Conservation (phyloP, 257 asterid species). For the Lycium barbarum region DNA sequence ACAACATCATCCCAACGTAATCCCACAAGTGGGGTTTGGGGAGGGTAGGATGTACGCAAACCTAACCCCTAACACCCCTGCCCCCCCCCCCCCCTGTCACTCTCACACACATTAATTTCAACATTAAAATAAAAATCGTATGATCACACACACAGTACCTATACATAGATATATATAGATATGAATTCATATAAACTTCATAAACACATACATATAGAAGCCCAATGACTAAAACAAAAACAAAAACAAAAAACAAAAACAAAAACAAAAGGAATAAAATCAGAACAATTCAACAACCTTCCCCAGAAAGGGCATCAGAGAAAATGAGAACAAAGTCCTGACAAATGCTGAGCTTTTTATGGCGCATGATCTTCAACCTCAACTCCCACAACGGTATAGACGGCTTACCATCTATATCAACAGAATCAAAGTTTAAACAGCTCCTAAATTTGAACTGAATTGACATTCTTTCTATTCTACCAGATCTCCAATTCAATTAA, state of each 20-base stretch:
- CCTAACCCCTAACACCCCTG: not conserved
- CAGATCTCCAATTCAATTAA: not conserved
- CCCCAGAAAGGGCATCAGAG: slow-evolving; percentile 67
- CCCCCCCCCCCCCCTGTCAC: not conserved
- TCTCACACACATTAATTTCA: not conserved
- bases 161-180: not conserved
- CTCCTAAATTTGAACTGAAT: slow-evolving; percentile 87
- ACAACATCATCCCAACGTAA: not conserved
- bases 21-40: not conserved
- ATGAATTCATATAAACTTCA: not conserved
- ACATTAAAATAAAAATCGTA: not conserved
- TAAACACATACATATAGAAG: not conserved
- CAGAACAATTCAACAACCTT: slow-evolving; percentile 49
- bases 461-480: slow-evolving; percentile 54
- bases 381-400: slow-evolving; percentile 70
- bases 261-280: not conserved
- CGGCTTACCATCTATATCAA: slow-evolving; percentile 61
- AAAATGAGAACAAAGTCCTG: slow-evolving; percentile 87
- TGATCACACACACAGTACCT: not conserved
- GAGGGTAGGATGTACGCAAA: too few species aligned
- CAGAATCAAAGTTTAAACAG: slow-evolving; percentile 61
- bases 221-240: not conserved
- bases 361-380: slow-evolving; percentile 51
- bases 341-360: slow-evolving; percentile 50
- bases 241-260: too few species aligned